Percentiles rank a stretch among this genome's conserved stretches.
phyloP scores from a whole-genome alignment of 2,329 filamentous ascomycete species.

The Niveomyces coronatus region DNA sequence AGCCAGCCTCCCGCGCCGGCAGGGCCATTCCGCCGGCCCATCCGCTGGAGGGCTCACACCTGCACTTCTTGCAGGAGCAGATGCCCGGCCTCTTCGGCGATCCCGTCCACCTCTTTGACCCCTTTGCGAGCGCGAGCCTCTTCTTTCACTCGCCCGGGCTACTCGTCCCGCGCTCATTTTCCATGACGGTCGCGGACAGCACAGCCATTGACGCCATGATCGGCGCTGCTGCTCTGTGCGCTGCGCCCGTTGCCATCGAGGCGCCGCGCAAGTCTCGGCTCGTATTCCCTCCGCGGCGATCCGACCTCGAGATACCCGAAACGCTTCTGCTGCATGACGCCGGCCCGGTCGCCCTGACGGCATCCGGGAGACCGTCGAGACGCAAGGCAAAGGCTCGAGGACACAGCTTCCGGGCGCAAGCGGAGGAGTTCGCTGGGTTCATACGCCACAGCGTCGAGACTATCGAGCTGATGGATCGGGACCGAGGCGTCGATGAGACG shows the following conservation, averaged over 20 bases:
- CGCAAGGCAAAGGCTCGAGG: conserved; percentile 14
- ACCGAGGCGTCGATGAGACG: conserved; percentile 30
- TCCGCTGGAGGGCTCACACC: conserved; percentile 23
- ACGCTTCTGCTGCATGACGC: conserved; percentile 38
- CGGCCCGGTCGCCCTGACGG: conserved; percentile 13
- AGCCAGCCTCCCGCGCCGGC: conserved; percentile 12
- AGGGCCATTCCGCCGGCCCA: conserved; percentile 11
- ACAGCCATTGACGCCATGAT: conserved; percentile 16
- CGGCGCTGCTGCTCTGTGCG: conserved; percentile 3
- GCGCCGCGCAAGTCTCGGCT: conserved; percentile 32
- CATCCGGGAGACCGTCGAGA: conserved; percentile 12
- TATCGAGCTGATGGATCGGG: conserved; percentile 33
- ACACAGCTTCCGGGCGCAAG: conserved; percentile 38
- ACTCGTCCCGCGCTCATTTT: conserved; percentile 34
- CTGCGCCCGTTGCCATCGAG: conserved; percentile 12
- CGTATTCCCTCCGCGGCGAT: conserved; percentile 36
- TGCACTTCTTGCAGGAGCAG: conserved; percentile 27
- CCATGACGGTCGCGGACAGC: conserved; percentile 21
- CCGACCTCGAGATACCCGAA: conserved; percentile 38
- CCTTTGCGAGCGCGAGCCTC: conserved; percentile 47
- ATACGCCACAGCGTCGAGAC: conserved; percentile 40
- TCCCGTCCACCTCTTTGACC: conserved; percentile 44
- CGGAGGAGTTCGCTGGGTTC: conserved; percentile 33
- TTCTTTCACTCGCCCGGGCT: conserved; percentile 47
- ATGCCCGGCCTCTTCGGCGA: conserved; percentile 34